These are phyloP conservation scores for Davidsoniella australis DNA, from an alignment of 2,329 filamentous ascomycete genomes.

Conservation along the genomic window DNA sequence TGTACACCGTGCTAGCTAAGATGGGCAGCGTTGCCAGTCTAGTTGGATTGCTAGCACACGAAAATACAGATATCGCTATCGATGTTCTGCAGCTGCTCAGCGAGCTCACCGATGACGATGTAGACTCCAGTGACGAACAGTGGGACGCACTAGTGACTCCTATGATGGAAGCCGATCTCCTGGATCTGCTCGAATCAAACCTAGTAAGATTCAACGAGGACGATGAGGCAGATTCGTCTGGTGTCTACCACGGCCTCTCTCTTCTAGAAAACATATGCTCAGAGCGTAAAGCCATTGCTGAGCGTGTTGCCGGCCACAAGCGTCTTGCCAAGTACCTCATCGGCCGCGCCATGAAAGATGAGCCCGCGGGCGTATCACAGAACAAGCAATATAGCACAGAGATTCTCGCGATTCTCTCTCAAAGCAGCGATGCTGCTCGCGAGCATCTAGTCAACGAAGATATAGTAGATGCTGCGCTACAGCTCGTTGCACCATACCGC, in stretches of 20 bases:
- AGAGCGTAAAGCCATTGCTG: conserved; percentile 41
- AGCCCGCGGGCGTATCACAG: conserved; percentile 43
- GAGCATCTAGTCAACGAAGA: conserved; percentile 45
- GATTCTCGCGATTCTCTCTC: conserved; percentile 73
- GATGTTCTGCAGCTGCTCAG: conserved; percentile 75
- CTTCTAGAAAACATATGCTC: conserved; percentile 79
- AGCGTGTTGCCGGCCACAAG: conserved; percentile 53
- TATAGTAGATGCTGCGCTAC: conserved; percentile 63
- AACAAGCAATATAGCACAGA: conserved; percentile 95
- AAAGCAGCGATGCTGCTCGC: conserved; percentile 53
- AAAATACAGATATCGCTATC: conserved; percentile 94
- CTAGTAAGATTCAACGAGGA: conserved; percentile 63
- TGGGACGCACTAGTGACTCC: conserved; percentile 55
- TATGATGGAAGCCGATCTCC: conserved; percentile 44
- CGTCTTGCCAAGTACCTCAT: conserved; percentile 63
- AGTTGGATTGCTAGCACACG: conserved; percentile 71
- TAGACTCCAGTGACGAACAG: conserved; percentile 47
- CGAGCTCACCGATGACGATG: conserved; percentile 87
- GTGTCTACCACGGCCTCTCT: conserved; percentile 70
- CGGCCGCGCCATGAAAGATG: conserved; percentile 42
- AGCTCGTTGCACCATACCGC: conserved; percentile 70
- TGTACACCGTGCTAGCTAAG: conserved; percentile 66
- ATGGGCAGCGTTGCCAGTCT: conserved; percentile 57
- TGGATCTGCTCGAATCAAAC: conserved; percentile 61
- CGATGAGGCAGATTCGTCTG: conserved; percentile 55